Evolutionary conservation across 1,284 basidiomycete species (phyloP).

Genomic region (Cerrena zonata): DNA sequence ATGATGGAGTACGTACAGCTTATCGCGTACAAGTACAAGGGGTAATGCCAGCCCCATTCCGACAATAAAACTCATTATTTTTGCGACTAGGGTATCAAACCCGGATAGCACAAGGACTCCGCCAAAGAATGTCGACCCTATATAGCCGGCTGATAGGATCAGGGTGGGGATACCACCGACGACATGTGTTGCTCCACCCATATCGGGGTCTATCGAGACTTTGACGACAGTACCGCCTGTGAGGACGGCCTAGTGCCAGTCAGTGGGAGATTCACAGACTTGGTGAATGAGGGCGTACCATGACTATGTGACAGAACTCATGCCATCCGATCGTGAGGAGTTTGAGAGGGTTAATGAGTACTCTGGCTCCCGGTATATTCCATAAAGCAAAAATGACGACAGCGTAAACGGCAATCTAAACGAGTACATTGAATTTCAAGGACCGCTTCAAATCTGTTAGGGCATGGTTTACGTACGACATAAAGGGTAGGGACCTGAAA

Average conservation of each 20-base stretch:
- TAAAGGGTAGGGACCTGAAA: conserved; percentile 46
- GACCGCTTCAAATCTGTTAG: not conserved
- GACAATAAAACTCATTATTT: conserved; percentile 76
- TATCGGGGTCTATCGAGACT: conserved; percentile 75
- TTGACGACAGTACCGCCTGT: conserved; percentile 70
- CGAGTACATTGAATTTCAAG: too few relatives aligned
- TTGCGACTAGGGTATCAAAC: conserved; percentile 74
- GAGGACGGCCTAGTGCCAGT: conserved; percentile 54
- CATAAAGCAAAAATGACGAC: conserved; percentile 77
- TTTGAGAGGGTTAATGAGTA: conserved; percentile 74
- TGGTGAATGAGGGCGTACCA: conserved; percentile 45
- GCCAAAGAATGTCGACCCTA: conserved; percentile 75
- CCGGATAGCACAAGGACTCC: conserved; percentile 72
- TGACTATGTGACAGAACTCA: conserved; percentile 74
- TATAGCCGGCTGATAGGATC: conserved; percentile 69
- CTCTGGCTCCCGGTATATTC: conserved; percentile 72
- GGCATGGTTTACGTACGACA: conserved; percentile 58
- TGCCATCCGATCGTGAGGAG: conserved; percentile 80
- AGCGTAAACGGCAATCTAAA: conserved; percentile 69
- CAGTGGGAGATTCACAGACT: not conserved
- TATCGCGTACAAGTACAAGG: conserved; percentile 73
- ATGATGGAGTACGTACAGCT: conserved; percentile 51
- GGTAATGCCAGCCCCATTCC: conserved; percentile 70
- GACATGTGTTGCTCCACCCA: conserved; percentile 74
- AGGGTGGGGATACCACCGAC: conserved; percentile 66